A percentile compares a stretch with the other conserved stretches of the same genome.
Conservation (phyloP, 495 filamentous ascomycete species). For the Lasiosphaeria ovina region DNA sequence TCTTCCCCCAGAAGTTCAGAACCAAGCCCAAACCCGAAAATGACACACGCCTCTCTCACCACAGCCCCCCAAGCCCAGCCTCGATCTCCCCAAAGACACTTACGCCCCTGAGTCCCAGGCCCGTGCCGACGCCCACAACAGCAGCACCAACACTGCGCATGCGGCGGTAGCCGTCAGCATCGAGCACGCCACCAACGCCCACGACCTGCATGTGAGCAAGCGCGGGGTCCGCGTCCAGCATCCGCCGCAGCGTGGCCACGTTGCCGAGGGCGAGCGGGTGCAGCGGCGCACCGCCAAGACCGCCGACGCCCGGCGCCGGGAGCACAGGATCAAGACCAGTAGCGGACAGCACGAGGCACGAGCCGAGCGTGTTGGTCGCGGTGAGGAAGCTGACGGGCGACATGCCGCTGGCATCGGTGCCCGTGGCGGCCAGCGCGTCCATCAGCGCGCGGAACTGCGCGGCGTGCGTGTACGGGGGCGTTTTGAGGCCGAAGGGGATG, state of each 20-base stretch:
- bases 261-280: conserved; percentile 75
- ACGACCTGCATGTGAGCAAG: conserved; percentile 54
- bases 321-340: conserved; percentile 22
- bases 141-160: conserved; percentile 63
- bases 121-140: conserved; percentile 64
- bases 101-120: conserved; percentile 58
- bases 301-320: conserved; percentile 57
- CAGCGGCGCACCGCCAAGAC: conserved; percentile 63
- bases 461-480: conserved; percentile 66
- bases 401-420: conserved; percentile 2
- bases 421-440: conserved; percentile 41
- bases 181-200: conserved; percentile 65
- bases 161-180: conserved; percentile 54
- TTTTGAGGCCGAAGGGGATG: conserved; percentile 61
- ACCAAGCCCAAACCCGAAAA: too few species aligned
- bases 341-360: conserved; percentile 52
- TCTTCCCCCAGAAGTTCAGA: too few species aligned
- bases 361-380: conserved; percentile 69
- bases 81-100: conserved; percentile 52
- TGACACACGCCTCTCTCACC: background rate
- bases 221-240: conserved; percentile 48
- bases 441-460: conserved; percentile 57
- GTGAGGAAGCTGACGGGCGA: conserved; percentile 62
- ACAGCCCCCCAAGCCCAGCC: conserved; percentile 13
- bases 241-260: conserved; percentile 54